phyloP scores from a whole-genome alignment of 2,329 filamentous ascomycete species.

The Cordyceps pruinosa region DNA sequence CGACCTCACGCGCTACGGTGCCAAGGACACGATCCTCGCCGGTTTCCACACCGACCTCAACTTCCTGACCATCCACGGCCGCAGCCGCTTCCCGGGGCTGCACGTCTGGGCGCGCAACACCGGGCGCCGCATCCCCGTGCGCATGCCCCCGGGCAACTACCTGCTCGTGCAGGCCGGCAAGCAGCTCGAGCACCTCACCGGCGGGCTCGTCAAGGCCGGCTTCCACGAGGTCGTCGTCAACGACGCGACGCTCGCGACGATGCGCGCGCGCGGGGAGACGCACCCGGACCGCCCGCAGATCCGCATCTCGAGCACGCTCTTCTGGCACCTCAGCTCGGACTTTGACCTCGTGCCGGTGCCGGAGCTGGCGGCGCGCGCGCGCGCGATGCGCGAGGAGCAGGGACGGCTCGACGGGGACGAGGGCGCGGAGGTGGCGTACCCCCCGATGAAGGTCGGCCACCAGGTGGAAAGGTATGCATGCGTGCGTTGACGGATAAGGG shows the following conservation, averaged over 20 bases:
- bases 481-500: background rate
- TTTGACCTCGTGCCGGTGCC: slow-evolving; percentile 48
- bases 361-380: slow-evolving; percentile 38
- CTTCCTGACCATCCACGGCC: slow-evolving; percentile 58
- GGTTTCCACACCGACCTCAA: slow-evolving; percentile 60
- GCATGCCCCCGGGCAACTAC: slow-evolving; percentile 51
- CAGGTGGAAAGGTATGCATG: slow-evolving; percentile 46
- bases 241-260: slow-evolving; percentile 41
- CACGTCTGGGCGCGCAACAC: slow-evolving; percentile 60
- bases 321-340: slow-evolving; percentile 54
- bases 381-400: slow-evolving; percentile 39
- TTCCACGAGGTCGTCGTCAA: slow-evolving; percentile 57
- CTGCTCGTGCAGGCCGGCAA: slow-evolving; percentile 56
- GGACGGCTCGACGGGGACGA: slow-evolving; percentile 45
- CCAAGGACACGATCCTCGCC: slow-evolving; percentile 51
- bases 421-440: slow-evolving; percentile 42
- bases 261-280: slow-evolving; percentile 36
- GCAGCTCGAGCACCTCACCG: slow-evolving; percentile 55
- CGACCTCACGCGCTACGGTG: slow-evolving; percentile 46
- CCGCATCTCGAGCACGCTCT: slow-evolving; percentile 54
- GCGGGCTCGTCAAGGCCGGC: slow-evolving; percentile 54
- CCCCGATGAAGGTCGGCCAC: slow-evolving; percentile 50
- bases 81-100: slow-evolving; percentile 54
- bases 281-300: slow-evolving; percentile 44
- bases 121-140: slow-evolving; percentile 49